Evolutionary conservation across 75 land plant species (phyloP).

Genomic region (Azolla pinnata): DNA sequence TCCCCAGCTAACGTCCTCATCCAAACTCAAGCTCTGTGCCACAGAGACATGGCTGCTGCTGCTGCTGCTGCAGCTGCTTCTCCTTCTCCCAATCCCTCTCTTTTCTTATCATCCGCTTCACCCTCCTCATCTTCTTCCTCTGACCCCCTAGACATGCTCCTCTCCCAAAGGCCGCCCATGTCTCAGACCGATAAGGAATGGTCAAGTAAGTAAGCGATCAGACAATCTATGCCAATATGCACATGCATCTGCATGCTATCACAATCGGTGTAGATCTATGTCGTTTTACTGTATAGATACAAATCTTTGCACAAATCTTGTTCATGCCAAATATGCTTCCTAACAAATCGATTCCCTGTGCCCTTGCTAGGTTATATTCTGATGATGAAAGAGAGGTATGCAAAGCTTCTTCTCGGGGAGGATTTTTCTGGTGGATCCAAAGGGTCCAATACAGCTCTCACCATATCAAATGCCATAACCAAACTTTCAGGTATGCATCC

Average conservation of each 20-base stretch:
- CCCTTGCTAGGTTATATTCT: not conserved
- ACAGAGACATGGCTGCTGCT: too few species aligned
- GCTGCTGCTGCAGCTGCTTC: too few species aligned
- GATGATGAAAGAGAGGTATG: slow-evolving; percentile 64
- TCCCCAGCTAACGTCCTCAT: too few species aligned
- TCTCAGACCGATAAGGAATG: slow-evolving; percentile 3
- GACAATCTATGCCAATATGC: not conserved
- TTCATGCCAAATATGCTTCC: too few species aligned
- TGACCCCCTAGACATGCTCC: not conserved
- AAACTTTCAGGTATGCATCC: slow-evolving; percentile 47
- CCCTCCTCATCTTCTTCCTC: not conserved
- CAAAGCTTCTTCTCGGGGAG: slow-evolving; percentile 70
- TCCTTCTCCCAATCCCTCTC: too few species aligned
- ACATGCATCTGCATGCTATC: too few species aligned
- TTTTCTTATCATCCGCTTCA: too few species aligned
- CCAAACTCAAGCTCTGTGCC: too few species aligned
- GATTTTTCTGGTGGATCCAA: slow-evolving; percentile 65
- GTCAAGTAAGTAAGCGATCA: not conserved
- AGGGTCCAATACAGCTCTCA: slow-evolving; percentile 53
- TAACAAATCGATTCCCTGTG: too few species aligned
- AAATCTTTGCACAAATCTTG: too few species aligned
- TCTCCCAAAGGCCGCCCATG: not conserved
- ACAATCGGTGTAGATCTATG: too few species aligned
- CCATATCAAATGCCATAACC: slow-evolving; percentile 73
- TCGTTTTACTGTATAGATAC: too few species aligned